Base-by-base conservation (phyloP, 108 stramenopile species). In the Aurantiochytrium sp. region DNA sequence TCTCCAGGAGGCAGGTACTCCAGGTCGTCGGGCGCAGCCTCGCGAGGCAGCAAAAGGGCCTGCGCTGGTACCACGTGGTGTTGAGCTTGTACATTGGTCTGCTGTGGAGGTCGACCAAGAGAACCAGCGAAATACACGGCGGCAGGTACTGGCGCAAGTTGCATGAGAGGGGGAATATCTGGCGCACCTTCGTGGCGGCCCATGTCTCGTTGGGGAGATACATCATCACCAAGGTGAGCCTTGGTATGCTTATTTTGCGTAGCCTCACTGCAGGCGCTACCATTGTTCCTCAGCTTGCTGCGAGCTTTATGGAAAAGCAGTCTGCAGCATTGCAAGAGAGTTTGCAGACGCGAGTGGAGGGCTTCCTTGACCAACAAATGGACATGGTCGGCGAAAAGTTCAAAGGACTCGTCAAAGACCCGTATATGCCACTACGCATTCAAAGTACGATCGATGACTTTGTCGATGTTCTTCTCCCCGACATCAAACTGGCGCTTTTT, bases 191-290 rank as follows among this genome's bases (percentile, higher is more conserved):
- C 76, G 76, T 83, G 19, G 76, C 76, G 18, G 76, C 76, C 14
- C 76, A 83, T 45, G 76, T 53, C 25, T 47, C 51, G 19, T 45
- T 83, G 49, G 12, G 45, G 76, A 83, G 51, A 23, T 83, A 83
- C 51, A 53, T 83, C 51, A 47, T 83, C 76, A 83, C 76, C 51
- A 83, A 83, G 51, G 76, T 28, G 76, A 83, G 76, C 51, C 51
- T 83, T 43, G 76, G 76, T 6, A 45, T 45, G 10, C 23, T 83
- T 14, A 12, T 35, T 18, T 45, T 83, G n/a, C 76, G 51, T 16
- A 83, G 51, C 51, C 19, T 83, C 76, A 83, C 76, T 0, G 45
- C 45, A 6, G 23, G 28, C n/a, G 76, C 76, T 6, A 83, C 76
- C 76, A n/a, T 83, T 83, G 76, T 53, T 43, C 76, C 76, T 23